Base-by-base conservation (phyloP, 176 grass and related monocot genomes). In the Zizania latifolia region DNA sequence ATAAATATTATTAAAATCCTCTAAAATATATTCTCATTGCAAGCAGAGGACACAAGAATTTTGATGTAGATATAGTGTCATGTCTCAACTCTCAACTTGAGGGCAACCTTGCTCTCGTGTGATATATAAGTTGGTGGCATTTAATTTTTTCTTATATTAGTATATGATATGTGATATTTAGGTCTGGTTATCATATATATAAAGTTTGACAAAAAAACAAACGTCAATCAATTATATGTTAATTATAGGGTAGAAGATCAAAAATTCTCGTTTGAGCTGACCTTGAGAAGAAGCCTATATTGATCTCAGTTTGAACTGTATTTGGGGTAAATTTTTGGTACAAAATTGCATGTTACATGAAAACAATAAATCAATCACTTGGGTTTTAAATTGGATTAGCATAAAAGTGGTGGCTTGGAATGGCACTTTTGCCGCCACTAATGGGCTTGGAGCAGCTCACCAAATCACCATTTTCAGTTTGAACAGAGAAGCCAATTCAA, bases 371-470 rank as follows among this genome's bases (percentile, higher is more conserved):
- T n/a, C 33, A 50, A 17, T 1, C 38, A 8, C 6, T 51, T 6
- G 4, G 28, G 21, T 30, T 69, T 50, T 26, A 24, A 35, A 69
- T 21, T 27, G 1, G 23, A 63, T 67, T 78, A 21, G 23, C 3
- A 59, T 35, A 68, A 9, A 64, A 65, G 38, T 39, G 57, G 21
- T 55, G 44, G 51, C 32, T 39, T 74, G 39, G 24, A 82, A 58
- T 58, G 50, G 23, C 31, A 51, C 58, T 58, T 82, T 71, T 71
- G 16, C 62, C 38, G 23, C 22, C 50, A 66, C 27, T 76, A 70
- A 37, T 53, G 10, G 50, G 8, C 28, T 70, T 81, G 36, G 71
- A 70, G 54, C 27, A 26, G 54, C 34, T 43, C 41, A 33, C 32
- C 71, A 64, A 11, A 46, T 45, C 21, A 54, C 21, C 31, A 19